Evolutionary conservation across 805 yeast genomes (phyloP), one percentile per base, ranked within the genome.

Genomic region (Saccharomycopsis olivae): DNA sequence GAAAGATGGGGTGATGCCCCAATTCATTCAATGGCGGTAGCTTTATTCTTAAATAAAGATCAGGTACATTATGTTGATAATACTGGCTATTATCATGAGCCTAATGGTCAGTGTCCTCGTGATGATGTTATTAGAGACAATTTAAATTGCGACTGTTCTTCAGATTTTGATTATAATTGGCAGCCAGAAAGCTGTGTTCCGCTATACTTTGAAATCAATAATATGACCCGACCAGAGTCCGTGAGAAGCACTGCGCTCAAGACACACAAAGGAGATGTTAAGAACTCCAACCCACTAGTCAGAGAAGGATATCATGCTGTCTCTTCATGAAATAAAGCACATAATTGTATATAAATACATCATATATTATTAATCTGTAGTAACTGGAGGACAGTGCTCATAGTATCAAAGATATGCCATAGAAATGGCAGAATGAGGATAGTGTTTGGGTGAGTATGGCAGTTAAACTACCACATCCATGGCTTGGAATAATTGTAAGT

Each of bases 1-100:
- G 80, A 75, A 51, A 53, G 81, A 40, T 73, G 78, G 78, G 78
- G 78, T 4, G 78, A 73, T 51, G 75, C 74, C 5, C 75, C 75
- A 1, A 55, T 70, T 28, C 74, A 69, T 52, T 56, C 73, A 2
- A 59, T 70, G 34, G 71, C 65, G 3, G 62, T 62, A 1, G 55
- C 69, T 8, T 47, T 60, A 29, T 53, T 66, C 39, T 49, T 59
- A 31, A 52, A 54, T 9, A 49, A 48, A 36, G 51, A 50, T 9
- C 49, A 54, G 37, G 47, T 60, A 11, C 54, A 49, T 16, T 59
- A 66, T 53, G 69, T 71, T 47, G 62, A 61, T 19, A 69, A 68
- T 49, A 66, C 73, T 24, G 78, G 78, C 18, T 72, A 72, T 55
- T 70, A 42, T 55, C 78, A 72, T 51, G 64, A 57, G 18, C 79